These are phyloP conservation scores for Cladosporium sp. DNA, from an alignment of 2,329 filamentous ascomycete species.

Conservation along the genomic window DNA sequence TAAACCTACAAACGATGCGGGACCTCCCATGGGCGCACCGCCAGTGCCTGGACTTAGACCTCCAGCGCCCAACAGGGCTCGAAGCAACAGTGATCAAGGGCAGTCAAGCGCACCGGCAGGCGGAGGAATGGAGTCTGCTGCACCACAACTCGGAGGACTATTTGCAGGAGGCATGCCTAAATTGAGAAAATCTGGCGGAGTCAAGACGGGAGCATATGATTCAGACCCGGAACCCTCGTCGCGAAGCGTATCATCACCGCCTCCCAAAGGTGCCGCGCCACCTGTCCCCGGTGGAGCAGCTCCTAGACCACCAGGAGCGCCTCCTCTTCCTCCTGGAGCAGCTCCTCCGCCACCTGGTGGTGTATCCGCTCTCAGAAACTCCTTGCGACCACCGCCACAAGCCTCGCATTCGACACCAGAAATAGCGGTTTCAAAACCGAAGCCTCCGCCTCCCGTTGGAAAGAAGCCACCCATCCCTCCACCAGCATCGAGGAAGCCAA, in stretches of 20 bases:
- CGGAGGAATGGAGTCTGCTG: constrained; percentile 49
- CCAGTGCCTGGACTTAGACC: constrained; percentile 76
- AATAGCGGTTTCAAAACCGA: constrained; percentile 49
- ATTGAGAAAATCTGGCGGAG: constrained; percentile 76
- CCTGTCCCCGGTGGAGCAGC: constrained; percentile 45
- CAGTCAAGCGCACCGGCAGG: constrained; percentile 37
- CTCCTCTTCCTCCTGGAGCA: constrained; percentile 47
- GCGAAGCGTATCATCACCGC: constrained; percentile 35
- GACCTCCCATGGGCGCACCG: constrained; percentile 68
- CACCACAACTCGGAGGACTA: constrained; percentile 79
- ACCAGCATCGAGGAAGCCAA: constrained; percentile 54
- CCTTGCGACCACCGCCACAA: constrained; percentile 56
- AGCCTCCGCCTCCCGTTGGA: constrained; percentile 71
- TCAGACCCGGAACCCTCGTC: constrained; percentile 69
- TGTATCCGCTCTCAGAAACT: constrained; percentile 46
- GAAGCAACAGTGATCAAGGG: constrained; percentile 78
- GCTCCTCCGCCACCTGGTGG: constrained; percentile 25
- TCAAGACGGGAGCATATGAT: constrained; percentile 54
- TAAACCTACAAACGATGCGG: constrained; percentile 47
- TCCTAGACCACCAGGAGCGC: constrained; percentile 32
- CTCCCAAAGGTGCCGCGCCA: constrained; percentile 48
- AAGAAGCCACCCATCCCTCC: constrained; percentile 66
- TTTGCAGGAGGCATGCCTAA: constrained; percentile 97
- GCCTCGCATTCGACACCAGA: constrained; percentile 56
- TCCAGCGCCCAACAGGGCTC: constrained; percentile 63